Evolutionary conservation across 805 yeast genomes (phyloP).

Genomic region (Metschnikowia henanensis): DNA sequence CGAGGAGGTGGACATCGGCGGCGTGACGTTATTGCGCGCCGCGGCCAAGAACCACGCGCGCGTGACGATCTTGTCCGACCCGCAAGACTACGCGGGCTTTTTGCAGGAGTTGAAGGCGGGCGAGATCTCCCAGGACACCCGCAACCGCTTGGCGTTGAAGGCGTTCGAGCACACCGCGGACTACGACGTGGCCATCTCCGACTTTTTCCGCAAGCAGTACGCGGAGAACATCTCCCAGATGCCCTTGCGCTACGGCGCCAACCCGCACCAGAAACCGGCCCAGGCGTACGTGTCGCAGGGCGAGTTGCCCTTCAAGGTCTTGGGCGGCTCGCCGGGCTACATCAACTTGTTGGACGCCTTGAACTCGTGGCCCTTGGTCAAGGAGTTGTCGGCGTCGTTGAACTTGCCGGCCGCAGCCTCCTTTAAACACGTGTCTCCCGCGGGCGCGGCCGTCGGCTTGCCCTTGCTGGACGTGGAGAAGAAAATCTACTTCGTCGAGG

Average conservation of each 20-base stretch:
- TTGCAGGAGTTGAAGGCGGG: constrained; percentile 77
- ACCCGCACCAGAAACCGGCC: constrained; percentile 99
- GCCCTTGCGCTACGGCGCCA: constrained; percentile 96
- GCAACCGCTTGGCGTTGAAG: constrained; percentile 86
- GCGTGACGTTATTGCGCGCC: constrained; percentile 95
- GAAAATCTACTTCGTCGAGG: constrained; percentile 92
- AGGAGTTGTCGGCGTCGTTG: constrained; percentile 91
- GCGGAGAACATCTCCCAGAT: constrained; percentile 87
- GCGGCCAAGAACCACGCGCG: constrained; percentile 98
- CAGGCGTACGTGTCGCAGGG: constrained; percentile 91
- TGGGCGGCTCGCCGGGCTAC: constrained; percentile 96
- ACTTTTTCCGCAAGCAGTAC: constrained; percentile 96
- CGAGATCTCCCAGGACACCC: constrained; percentile 67
- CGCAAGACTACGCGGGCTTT: constrained; percentile 86
- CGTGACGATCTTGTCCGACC: constrained; percentile 94
- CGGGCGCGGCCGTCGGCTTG: constrained; percentile 97
- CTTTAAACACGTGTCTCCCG: constrained; percentile 98
- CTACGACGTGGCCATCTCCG: constrained; percentile 93
- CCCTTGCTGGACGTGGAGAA: constrained; percentile 91
- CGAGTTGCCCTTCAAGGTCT: constrained; percentile 89
- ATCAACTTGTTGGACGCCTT: constrained; percentile 95
- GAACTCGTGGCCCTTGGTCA: constrained; percentile 98
- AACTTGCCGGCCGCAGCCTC: constrained; percentile 98
- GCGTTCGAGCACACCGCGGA: constrained; percentile 99
- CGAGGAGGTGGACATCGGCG: constrained; percentile 96